Base-by-base conservation (phyloP, 139 green algal genomes). In the Micromonas pusilla region DNA sequence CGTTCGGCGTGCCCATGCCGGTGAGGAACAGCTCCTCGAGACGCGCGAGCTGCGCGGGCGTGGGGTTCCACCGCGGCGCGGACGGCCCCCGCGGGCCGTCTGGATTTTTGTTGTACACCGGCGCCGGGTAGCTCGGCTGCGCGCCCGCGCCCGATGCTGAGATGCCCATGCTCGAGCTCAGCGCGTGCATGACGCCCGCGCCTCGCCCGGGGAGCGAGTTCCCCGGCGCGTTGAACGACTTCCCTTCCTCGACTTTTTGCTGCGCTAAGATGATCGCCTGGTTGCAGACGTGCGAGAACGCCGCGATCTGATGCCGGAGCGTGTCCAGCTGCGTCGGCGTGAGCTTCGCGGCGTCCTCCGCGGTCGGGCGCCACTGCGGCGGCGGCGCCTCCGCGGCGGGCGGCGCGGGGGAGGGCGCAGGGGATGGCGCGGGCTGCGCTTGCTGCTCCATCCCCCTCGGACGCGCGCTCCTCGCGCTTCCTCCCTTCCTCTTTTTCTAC, bases 1-100 rank as follows among this genome's bases (percentile, higher is more conserved):
- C 78, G 52, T 74, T 82, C 38, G 82, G 72, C 30, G 79, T 85
- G 26, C 66, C 65, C 16, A 45, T 74, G 25, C 52, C 74, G 2
- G 37, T 52, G 73, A 25, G 3, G 52, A 86, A 86, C 21, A 83
- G 36, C 3, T 72, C 26, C 28, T 86, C 82, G 39, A 86, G 73
- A 28, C 65, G 31, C 53, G 76, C 39, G 60, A 82, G 75, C 74
- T 86, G 82, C 64, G 79, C 66, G 1, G 79, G 37, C 33, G 62
- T 53, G 28, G 78, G 78, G 21, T 72, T 82, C 82, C 82, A 86
- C 16, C 82, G 63, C 33, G 82, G n/a, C n/a, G n/a, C n/a, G n/a
- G n/a, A n/a, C n/a, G n/a, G 67, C 3, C 74, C 64, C 65, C 33
- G 39, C 66, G 52, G 32, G 16, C 34, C 26, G 68, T 82, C 21